Evolutionary conservation across 345 rosid genomes (phyloP), one percentile per base, ranked within the genome.

Genomic region (Clausena lansium): DNA sequence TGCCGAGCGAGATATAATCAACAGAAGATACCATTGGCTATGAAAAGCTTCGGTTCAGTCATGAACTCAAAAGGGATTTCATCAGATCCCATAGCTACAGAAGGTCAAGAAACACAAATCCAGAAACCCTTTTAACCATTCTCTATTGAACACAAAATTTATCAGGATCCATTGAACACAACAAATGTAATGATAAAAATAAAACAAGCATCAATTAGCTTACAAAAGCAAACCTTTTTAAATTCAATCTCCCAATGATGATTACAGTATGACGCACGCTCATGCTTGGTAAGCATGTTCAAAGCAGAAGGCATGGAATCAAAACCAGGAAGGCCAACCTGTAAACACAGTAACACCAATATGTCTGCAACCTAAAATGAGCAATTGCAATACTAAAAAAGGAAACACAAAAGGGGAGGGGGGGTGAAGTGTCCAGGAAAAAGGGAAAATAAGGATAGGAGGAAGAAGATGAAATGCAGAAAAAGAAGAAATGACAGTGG

Each of bases 241-340:
- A 94, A 91, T 81, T 92, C 95, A 84, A 89, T 87, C 85, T 88
- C 95, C 99, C 99, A 96, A 57, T 96, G 90, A 85, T 90, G 97
- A 87, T 94, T 96, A 88, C 98, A 96, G 84, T 96, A 96, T 24
- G 99, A 94, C 22, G 98, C 99, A 70, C 98, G 98, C 76, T 94
- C 97, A 84, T 92, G 98, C 83, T 92, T 96, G 91, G 95, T 96
- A 83, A 96, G 87, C 91, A 92, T 84, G 78, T 92, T 86, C 82
- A 96, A 80, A 58, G 98, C 91, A 85, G 92, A 91, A 81, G 98
- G 94, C 97, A 96, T 91, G 78, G 98, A 92, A 87, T 96, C 99
- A 89, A 96, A 96, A 79, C 98, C 99, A 82, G 99, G 99, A 86
- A 96, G 97, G 67, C 99, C 99, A 87, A 96, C 92, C 99, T 96